Evolutionary conservation across 352 stramenopile genomes (phyloP), one percentile per base, ranked within the genome.

Genomic region (Phytophthora foliorum): DNA sequence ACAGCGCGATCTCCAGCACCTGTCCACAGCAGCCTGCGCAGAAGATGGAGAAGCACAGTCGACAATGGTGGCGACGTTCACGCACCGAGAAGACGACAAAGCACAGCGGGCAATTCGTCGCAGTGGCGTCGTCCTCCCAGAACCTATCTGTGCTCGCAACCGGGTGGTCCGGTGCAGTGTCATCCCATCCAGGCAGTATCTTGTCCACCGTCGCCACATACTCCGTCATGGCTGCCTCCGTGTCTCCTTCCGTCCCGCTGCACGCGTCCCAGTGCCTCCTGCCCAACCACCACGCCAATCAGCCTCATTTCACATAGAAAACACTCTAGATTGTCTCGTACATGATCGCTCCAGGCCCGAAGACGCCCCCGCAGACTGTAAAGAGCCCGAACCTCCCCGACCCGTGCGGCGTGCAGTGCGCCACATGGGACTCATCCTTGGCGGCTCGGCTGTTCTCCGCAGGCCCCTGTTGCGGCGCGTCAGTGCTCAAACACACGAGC

Each of bases 21-120:
- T 77, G 69, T 32, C 53, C 57, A 54, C 81, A 89, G 74, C 86
- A 94, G 5, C 60, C 19, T n/a, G 54, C 57, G 36, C 86, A 94
- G 44, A 88, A 94, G 16, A 94, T 88, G 17, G 87, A 76, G 61
- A 94, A 71, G 68, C 86, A 94, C 53, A 92, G 66, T 10, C 84
- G 86, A 55, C 86, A 94, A 58, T 94, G 86, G 25, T 92, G 86
- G 8, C 86, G 81, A 13, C 86, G 84, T 21, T 68, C 62, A 4
- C 70, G 66, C 19, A 76, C 51, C 2, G 67, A 62, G 57, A 94
- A 94, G 27, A 41, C n/a, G 21, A 61, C 62, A 22, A 71, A 75
- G 44, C 86, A 94, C 52, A 74, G 64, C 27, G 84, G 67, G 49
- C 86, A 94, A 34, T 81, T 63, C 3, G 63, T 61, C 6, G 62